Percentiles rank a stretch among this genome's conserved stretches.
Evolutionary conservation across 108 stramenopile genomes (phyloP).

Genomic region (Pseudonitzschia delicatissima): DNA sequence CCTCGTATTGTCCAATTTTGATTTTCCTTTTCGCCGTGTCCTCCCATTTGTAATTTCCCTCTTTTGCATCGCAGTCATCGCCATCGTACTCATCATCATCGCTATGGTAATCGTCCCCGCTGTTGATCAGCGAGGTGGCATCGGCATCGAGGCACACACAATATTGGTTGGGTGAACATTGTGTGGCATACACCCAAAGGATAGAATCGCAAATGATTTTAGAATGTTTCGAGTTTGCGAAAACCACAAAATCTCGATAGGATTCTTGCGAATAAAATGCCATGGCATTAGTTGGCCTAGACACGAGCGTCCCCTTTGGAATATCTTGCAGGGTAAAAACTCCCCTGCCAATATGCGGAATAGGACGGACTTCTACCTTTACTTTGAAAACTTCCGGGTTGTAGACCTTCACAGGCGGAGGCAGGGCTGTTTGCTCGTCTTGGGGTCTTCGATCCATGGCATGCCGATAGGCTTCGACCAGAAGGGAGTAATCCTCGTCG

Average conservation of each 20-base stretch:
- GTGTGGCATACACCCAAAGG: background rate
- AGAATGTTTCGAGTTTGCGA: background rate
- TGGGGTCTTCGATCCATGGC: background rate
- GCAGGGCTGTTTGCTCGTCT: background rate
- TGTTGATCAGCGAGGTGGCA: background rate
- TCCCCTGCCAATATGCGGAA: background rate
- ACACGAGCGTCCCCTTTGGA: background rate
- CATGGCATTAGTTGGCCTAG: background rate
- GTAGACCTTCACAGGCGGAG: background rate
- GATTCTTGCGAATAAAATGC: background rate
- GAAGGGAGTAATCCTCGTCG: background rate
- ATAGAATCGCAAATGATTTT: background rate
- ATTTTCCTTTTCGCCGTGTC: background rate
- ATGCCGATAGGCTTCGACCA: conserved; percentile 2
- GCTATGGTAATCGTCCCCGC: background rate
- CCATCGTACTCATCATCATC: conserved; percentile 3
- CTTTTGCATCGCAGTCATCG: background rate
- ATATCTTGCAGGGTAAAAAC: background rate
- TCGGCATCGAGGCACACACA: background rate
- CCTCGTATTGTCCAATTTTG: background rate
- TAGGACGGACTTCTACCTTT: background rate
- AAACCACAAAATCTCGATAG: background rate
- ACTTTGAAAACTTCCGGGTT: background rate
- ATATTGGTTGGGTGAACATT: background rate
- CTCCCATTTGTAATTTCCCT: background rate